Evolutionary conservation across 2,329 filamentous ascomycete species (phyloP).

Genomic region (Anisogramma anomala): DNA sequence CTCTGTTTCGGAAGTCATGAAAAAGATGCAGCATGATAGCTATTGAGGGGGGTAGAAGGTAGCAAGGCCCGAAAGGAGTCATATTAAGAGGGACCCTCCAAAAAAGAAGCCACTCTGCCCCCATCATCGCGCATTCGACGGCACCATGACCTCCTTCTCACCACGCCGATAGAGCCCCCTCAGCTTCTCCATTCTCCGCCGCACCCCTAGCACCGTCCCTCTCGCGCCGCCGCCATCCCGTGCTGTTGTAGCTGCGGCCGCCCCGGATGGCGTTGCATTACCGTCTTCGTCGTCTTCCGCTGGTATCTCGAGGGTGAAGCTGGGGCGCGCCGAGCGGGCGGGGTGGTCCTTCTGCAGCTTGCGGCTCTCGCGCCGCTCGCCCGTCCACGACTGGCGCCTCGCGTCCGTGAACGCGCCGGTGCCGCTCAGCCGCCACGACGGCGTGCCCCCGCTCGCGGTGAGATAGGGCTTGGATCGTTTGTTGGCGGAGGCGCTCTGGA

Average conservation of each 20-base stretch:
- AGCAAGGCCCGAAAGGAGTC: too few relatives aligned
- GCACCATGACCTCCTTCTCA: neutral
- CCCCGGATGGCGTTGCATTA: neutral
- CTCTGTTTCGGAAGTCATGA: too few relatives aligned
- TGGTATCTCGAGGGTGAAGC: constrained; percentile 3
- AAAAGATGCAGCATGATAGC: too few relatives aligned
- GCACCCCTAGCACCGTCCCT: constrained; percentile 11
- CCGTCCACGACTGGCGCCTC: constrained; percentile 8
- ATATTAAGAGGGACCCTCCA: too few relatives aligned
- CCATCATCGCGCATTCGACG: too few relatives aligned
- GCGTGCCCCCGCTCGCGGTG: neutral
- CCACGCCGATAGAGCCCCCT: constrained; percentile 10
- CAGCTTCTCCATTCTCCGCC: constrained; percentile 10
- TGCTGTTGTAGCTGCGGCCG: neutral
- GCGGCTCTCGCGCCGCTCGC: constrained; percentile 12
- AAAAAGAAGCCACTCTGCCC: too few relatives aligned
- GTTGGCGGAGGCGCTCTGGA: neutral
- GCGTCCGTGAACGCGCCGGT: constrained; percentile 2
- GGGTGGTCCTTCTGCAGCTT: constrained; percentile 14
- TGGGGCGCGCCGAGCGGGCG: constrained; percentile 10
- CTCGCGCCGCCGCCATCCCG: neutral
- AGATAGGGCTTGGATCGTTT: constrained; percentile 8
- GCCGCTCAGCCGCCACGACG: constrained; percentile 8
- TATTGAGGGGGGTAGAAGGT: too few relatives aligned
- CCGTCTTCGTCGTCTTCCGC: neutral